phyloP scores from a whole-genome alignment of 192 early-diverging fungal genomes.

The Gonapodya sp. region DNA sequence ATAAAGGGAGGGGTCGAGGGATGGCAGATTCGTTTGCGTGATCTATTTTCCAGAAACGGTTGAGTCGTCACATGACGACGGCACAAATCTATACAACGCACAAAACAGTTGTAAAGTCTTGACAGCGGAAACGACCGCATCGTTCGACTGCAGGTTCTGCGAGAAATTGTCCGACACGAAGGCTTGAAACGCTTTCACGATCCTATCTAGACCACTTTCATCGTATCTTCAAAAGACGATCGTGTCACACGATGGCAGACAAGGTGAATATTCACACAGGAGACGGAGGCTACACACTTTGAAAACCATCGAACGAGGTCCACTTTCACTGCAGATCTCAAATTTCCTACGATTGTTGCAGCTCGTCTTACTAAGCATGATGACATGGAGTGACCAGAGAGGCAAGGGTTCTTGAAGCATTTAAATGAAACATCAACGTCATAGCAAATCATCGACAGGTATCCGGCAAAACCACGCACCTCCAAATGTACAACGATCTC shows the following conservation, averaged over 20 bases:
- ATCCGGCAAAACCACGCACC: too few species aligned
- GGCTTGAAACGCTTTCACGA: not conserved
- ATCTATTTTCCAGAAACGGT: slow-evolving; percentile 5
- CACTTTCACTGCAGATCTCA: not conserved
- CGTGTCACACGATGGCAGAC: too few species aligned
- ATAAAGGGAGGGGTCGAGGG: slow-evolving; percentile 25
- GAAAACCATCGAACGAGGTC: not conserved
- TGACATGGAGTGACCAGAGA: not conserved
- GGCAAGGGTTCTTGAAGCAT: not conserved
- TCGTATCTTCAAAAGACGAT: too few species aligned
- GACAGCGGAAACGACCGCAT: slow-evolving; percentile 39
- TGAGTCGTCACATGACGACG: not conserved
- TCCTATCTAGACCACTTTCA: too few species aligned
- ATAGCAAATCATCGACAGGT: too few species aligned
- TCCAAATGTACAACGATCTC: not conserved
- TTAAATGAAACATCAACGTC: too few species aligned
- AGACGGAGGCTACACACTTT: too few species aligned
- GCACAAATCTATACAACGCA: not conserved
- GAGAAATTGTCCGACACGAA: not conserved
- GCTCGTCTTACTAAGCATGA: not conserved
- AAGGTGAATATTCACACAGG: too few species aligned
- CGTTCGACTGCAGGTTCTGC: slow-evolving; percentile 18
- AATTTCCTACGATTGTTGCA: not conserved
- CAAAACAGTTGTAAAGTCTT: slow-evolving; percentile 36
- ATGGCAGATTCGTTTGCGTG: slow-evolving; percentile 37